Base-by-base conservation (phyloP, 2,329 filamentous ascomycete species). In the Fusarium sp. region DNA sequence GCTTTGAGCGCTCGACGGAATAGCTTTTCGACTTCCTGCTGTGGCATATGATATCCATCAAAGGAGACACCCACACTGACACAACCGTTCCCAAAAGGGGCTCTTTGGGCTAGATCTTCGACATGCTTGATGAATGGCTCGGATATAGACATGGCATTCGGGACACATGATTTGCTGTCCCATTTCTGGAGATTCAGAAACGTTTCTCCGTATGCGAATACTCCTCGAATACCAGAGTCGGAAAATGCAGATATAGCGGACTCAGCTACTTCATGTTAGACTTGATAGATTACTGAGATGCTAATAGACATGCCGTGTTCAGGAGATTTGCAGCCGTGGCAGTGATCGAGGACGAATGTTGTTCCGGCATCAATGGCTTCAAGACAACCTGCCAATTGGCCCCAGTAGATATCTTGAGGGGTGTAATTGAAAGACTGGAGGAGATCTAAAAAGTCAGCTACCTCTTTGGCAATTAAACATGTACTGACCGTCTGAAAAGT, bases 281-380 rank as follows among this genome's bases (percentile, higher is more conserved):
- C 5, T 0, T 9, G 13, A 8, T 15, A 0, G 8, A 9, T 0
- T 20, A 2, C 3, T 11, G 8, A 0, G 12, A 15, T 1, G 0
- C 0, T 3, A 2, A 5, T 5, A 24, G 8, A 32, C 20, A 8
- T 32, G 18, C 61, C 61, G 5, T 62, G 45, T 1, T 64, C 38
- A 3, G 56, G 6, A n/a, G 44, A 36, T 22, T 18, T 39, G 15
- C 44, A 44, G 1, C 38, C 38, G 2, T 62, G 62, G 24, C 44
- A 42, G 4, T 62, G 62, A 3, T 65, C 62, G 2, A 65, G 56
- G 2, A 62, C 45, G 7, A 26, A 62, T 26, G 62, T 65, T 3
- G 62, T 65, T 10, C 62, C 62, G 11, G 62, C 56, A 18, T 65
- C 56, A 14, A 65, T 15, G 2, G 38, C 57, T 30, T 65, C 56